phyloP scores from a whole-genome alignment of 2,329 filamentous ascomycete genomes.

The Coleophoma cylindrospora region DNA sequence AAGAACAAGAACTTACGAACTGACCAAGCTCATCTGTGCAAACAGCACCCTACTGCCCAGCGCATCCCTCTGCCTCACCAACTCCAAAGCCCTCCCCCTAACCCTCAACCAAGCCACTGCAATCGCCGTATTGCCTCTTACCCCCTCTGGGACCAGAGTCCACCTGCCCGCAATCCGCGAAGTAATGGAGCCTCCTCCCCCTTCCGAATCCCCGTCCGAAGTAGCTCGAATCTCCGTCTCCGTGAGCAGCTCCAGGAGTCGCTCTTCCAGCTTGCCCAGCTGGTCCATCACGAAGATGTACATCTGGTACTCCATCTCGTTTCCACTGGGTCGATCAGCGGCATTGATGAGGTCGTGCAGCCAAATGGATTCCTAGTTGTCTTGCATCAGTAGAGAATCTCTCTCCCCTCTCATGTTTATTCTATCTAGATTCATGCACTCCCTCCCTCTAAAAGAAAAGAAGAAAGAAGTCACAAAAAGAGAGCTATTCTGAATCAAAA shows the following conservation, averaged over 20 bases:
- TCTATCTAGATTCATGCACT: neutral
- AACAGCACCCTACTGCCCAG: conserved; percentile 40
- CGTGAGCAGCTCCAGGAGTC: conserved; percentile 38
- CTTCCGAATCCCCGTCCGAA: too few species aligned
- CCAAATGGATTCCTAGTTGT: conserved; percentile 33
- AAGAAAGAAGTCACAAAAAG: neutral
- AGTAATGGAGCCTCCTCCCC: neutral
- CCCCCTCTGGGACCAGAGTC: conserved; percentile 32
- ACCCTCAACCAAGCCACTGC: conserved; percentile 41
- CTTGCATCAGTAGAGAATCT: too few species aligned
- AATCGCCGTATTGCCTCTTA: conserved; percentile 33
- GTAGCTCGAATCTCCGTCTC: conserved; percentile 32
- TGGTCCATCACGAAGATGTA: conserved; percentile 43
- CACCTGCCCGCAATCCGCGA: conserved; percentile 22
- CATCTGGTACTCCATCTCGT: conserved; percentile 38
- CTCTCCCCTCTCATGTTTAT: too few species aligned
- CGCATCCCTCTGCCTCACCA: conserved; percentile 40
- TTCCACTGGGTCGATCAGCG: conserved; percentile 20
- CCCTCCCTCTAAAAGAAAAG: neutral
- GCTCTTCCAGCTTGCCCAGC: conserved; percentile 35
- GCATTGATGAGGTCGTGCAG: conserved; percentile 35
- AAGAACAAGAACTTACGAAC: conserved; percentile 27
- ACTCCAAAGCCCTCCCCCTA: conserved; percentile 37
- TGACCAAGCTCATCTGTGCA: conserved; percentile 43
- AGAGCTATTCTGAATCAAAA: too few species aligned